These are phyloP conservation scores for Nakazawaea molendinolei DNA, from an alignment of 805 yeast species.

Conservation along the genomic window DNA sequence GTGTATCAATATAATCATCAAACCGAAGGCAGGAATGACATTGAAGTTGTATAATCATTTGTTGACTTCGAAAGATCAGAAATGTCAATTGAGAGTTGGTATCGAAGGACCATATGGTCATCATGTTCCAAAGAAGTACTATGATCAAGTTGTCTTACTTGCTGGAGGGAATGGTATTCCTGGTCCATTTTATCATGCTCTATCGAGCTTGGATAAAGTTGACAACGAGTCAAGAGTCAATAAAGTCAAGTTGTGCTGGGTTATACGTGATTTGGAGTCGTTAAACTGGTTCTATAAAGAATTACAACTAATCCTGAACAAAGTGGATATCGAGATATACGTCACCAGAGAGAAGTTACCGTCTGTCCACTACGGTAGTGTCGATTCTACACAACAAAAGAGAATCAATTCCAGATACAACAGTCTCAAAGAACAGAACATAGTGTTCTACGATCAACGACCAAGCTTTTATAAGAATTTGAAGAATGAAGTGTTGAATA, in stretches of 20 bases:
- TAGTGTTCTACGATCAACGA: conserved; percentile 37
- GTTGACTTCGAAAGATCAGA: conserved; percentile 20
- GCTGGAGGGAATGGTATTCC: conserved; percentile 60
- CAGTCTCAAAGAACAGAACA: no score
- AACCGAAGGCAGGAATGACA: conserved; percentile 46
- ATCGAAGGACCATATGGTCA: conserved; percentile 56
- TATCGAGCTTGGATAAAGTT: conserved; percentile 17
- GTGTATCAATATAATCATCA: conserved; percentile 36
- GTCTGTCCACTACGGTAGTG: conserved; percentile 1
- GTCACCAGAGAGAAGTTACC: conserved; percentile 18
- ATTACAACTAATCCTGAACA: conserved; percentile 20
- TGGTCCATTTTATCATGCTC: conserved; percentile 42
- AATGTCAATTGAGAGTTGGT: conserved; percentile 27
- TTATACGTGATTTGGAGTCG: conserved; percentile 30
- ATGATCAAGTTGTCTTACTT: conserved; percentile 35
- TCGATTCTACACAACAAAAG: conserved; percentile 11
- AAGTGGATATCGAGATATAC: conserved; percentile 17
- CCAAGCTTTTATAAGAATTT: conserved; percentile 36
- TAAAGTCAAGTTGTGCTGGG: conserved; percentile 39
- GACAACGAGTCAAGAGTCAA: conserved; percentile 17
- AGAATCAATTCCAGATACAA: no score
- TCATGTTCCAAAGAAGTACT: conserved; percentile 30
- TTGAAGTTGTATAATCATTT: conserved; percentile 26
- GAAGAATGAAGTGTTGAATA: conserved; percentile 28
- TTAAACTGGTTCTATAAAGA: conserved; percentile 40